Evolutionary conservation across 495 filamentous ascomycete species (phyloP).

Genomic region (Glarea lozoyensis): DNA sequence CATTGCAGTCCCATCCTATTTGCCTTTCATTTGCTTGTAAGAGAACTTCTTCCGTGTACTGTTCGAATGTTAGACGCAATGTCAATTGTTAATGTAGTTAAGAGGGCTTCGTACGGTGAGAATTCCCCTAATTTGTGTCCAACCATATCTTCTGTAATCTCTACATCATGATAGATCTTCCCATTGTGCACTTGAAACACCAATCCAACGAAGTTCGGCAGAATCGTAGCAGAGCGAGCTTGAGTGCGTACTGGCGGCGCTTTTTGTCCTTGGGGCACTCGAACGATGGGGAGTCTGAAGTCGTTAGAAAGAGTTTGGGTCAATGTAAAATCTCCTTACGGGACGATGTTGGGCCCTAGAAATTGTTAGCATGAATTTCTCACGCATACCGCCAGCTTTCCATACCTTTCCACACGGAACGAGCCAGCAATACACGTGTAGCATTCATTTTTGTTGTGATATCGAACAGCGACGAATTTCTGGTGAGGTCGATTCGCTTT

Average conservation of each 20-base stretch:
- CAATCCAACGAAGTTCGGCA: conserved; percentile 91
- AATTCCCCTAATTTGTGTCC: conserved; percentile 97
- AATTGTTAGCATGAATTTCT: conserved; percentile 11
- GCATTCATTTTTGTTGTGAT: conserved; percentile 53
- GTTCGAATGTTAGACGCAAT: neutral
- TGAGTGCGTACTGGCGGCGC: conserved; percentile 75
- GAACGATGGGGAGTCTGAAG: conserved; percentile 51
- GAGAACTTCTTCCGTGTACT: conserved; percentile 86
- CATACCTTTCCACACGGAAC: conserved; percentile 72
- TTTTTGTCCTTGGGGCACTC: conserved; percentile 51
- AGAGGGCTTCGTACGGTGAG: conserved; percentile 77
- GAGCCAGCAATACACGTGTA: conserved; percentile 48
- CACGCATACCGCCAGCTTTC: neutral
- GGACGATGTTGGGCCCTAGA: conserved; percentile 61
- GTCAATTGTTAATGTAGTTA: neutral
- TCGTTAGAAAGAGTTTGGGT: conserved; percentile 5
- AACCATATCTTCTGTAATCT: conserved; percentile 95
- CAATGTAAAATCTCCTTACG: conserved; percentile 43
- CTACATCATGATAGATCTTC: conserved; percentile 82
- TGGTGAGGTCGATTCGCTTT: no score
- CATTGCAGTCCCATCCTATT: no score
- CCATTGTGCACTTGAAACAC: conserved; percentile 94
- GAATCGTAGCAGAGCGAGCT: conserved; percentile 84
- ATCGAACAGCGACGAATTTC: no score
- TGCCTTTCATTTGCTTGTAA: conserved; percentile 71